A percentile compares a stretch with the other conserved stretches of the same genome.
phyloP scores from a whole-genome alignment of 176 grass and related monocot genomes.

The Triticum urartu region DNA sequence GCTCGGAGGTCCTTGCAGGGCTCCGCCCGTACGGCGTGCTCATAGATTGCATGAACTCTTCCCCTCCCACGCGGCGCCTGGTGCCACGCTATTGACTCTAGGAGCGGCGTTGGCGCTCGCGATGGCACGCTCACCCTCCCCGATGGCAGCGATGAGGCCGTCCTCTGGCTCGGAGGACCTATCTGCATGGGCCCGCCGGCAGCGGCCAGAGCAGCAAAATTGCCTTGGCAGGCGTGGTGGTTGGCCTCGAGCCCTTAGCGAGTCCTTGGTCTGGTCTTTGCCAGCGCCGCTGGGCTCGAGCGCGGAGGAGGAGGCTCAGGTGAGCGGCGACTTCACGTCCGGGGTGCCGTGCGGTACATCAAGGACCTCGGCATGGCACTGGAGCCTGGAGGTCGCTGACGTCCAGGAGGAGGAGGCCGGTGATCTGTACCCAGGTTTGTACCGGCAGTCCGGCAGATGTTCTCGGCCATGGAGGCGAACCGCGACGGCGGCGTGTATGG shows the following conservation, averaged over 20 bases:
- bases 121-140: constrained; percentile 70
- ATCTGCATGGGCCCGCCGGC: constrained; percentile 65
- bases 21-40: constrained; percentile 44
- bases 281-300: background rate
- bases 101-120: constrained; percentile 61
- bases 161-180: constrained; percentile 43
- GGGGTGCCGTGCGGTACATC: too few species aligned
- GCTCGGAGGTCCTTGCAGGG: constrained; percentile 36
- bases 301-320: too few species aligned
- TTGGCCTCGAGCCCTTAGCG: constrained; percentile 31
- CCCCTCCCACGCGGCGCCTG: constrained; percentile 17
- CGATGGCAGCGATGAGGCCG: constrained; percentile 49
- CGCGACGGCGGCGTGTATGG: too few species aligned
- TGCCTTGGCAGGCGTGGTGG: constrained; percentile 50
- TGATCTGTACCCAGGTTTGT: too few species aligned
- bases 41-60: constrained; percentile 70
- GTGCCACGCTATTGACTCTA: constrained; percentile 54
- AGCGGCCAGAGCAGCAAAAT: constrained; percentile 89
- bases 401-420: too few species aligned
- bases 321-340: too few species aligned
- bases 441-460: too few species aligned
- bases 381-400: too few species aligned
- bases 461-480: too few species aligned
- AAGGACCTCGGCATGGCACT: too few species aligned
- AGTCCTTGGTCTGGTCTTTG: constrained; percentile 55